These are phyloP conservation scores for Ustilago loliicola DNA, from an alignment of 1,284 basidiomycete species.

Conservation along the genomic window DNA sequence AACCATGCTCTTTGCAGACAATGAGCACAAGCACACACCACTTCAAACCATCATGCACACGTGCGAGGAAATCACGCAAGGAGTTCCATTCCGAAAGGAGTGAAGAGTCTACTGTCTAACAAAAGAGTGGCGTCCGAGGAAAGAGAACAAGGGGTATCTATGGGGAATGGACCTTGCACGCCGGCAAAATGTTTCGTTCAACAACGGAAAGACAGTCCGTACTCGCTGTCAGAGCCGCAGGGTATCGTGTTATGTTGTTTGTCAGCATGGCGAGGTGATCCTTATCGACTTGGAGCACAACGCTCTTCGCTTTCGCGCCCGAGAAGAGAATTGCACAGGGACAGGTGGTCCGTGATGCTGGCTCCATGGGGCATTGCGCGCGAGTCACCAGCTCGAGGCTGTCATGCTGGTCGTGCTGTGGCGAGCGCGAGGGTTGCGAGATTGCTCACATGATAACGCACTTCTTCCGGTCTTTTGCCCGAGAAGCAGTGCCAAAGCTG, in stretches of 20 bases:
- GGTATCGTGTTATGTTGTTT: conserved; percentile 4
- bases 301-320: no score
- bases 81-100: neutral
- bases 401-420: no score
- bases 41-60: neutral
- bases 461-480: conserved; percentile 43
- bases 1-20: neutral
- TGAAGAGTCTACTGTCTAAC: neutral
- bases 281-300: no score
- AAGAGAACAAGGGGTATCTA: conserved; percentile 24
- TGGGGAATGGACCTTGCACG: conserved; percentile 11
- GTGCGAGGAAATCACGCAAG: neutral
- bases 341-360: neutral
- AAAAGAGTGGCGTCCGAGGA: neutral
- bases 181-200: conserved; percentile 11
- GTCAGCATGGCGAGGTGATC: no score
- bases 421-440: no score
- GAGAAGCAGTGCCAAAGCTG: conserved; percentile 18
- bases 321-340: neutral
- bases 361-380: no score
- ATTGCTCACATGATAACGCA: conserved; percentile 52
- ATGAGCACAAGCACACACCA: neutral
- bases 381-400: no score
- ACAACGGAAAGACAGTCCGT: no score
- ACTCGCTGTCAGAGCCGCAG: neutral